Base-by-base conservation (phyloP, 805 yeast genomes). In the Starmerella floricola region DNA sequence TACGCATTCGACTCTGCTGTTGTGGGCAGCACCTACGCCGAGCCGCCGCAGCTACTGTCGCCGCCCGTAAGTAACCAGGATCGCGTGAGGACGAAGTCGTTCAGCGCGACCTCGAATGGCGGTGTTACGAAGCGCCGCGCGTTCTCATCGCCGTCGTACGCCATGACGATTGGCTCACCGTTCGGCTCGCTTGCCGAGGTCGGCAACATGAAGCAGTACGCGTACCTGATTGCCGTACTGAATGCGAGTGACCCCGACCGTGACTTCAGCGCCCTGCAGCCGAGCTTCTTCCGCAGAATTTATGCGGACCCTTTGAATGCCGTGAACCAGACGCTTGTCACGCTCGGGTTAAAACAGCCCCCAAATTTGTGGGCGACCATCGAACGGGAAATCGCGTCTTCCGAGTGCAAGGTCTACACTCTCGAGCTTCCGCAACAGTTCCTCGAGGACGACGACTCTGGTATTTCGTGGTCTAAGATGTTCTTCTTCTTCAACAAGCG, bases 191-290 rank as follows among this genome's bases (percentile, higher is more conserved):
- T 91, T 27, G 81, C 79, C 55, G 79, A 79, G 53, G 74, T 79
- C n/a, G 76, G 91, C 1, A 80, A 94, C 34, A 72, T 95, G 49
- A 79, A 85, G 60, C 78, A 87, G 1, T 91, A 88, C 65, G 91
- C 95, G 0, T 83, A 87, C 57, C 66, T 91, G 36, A 83, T 91
- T 45, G 91, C 94, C 1, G 86, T 87, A 28, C 68, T 91, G 40
- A 91, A 91, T 60, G 82, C 93, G 6, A 79, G 93, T 4, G 88
- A 83, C 57, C 97, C 98, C 0, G 98, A 91, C 59, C 95, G 91
- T 56, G 98, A 91, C 57, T 91, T 88, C 55, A 73, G 93, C 11
- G 72, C 79, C 20, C 71, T 91, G 48, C 85, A 83, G 56, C 98
- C 98, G 1, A 68, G 68, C 16, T 79, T 76, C 59, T 81, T 81